Evolutionary conservation across 805 yeast species (phyloP), one percentile per base, ranked within the genome.

Genomic region (Cyberlindnera mississippiensis): DNA sequence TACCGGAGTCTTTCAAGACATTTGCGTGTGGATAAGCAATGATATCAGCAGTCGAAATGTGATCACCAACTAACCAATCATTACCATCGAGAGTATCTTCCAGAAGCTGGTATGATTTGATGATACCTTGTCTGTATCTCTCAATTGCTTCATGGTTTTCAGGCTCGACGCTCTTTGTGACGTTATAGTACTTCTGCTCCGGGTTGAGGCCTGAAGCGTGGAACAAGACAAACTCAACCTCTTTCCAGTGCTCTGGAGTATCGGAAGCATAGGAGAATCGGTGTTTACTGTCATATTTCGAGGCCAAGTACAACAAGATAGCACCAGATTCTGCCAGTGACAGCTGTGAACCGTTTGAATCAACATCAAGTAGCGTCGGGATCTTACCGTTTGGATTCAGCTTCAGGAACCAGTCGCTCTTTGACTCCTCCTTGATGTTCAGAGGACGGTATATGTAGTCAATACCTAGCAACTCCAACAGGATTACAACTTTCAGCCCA

Each of bases 381-480:
- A 80, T 73, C 54, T 79, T 65, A 12, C 85, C 85, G 50, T 77
- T 77, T 18, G 81, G 80, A 55, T 79, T 78, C 51, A 77, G 56
- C 44, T 73, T 66, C 37, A 77, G 55, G 49, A 66, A 81, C 80
- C 82, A 75, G 3, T 66, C 73, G 50, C 71, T 69, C 52, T 79
- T 79, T 40, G 77, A 79, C 41, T 65, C 79, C 24, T 60, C 60
- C 19, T 55, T 61, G 13, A 43, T 46, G 40, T 80, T 57, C 40
- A 79, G 56, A 11, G 52, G 42, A 41, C 70, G 57, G 43, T 51
- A 49, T 44, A 57, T 55, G 59, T 67, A 66, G 2, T 55, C 50
- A 8, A 60, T 31, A n/a, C 55, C 53, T 16, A 68, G 49, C 24
- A 66, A 48, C 50, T 66, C 71, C 19, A 69, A 51, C 26, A 67